A percentile compares a stretch with the other conserved stretches of the same genome.
phyloP scores from a whole-genome alignment of 768 basidiomycete genomes.

The Mycena amicta region DNA sequence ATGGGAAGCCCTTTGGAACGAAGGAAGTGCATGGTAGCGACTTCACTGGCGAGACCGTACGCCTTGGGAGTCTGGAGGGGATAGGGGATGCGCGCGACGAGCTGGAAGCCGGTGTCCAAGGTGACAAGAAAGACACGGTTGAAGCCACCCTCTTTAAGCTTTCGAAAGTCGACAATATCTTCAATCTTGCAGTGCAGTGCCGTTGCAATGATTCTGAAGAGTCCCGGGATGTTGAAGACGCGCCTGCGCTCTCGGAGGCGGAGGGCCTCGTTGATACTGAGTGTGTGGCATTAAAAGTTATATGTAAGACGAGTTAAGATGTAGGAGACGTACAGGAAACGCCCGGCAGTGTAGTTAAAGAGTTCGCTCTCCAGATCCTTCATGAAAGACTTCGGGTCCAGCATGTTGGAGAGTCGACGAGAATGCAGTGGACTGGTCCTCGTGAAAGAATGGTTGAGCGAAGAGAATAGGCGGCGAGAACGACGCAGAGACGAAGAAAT shows the following conservation, averaged over 20 bases:
- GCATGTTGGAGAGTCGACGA: slow-evolving; percentile 23
- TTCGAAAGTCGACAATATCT: slow-evolving; percentile 15
- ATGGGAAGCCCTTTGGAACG: slow-evolving; percentile 32
- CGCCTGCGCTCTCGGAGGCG: slow-evolving; percentile 39
- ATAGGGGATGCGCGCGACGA: slow-evolving; percentile 40
- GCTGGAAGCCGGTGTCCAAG: slow-evolving; percentile 33
- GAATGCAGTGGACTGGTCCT: slow-evolving; percentile 23
- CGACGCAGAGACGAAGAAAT: not conserved
- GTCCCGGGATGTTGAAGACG: slow-evolving; percentile 33
- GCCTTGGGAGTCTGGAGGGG: slow-evolving; percentile 29
- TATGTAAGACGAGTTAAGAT: slow-evolving; percentile 30
- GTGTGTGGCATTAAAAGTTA: slow-evolving; percentile 15
- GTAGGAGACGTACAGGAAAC: slow-evolving; percentile 39
- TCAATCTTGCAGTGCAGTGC: slow-evolving; percentile 32
- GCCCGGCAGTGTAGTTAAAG: slow-evolving; percentile 40
- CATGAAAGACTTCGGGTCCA: slow-evolving; percentile 28
- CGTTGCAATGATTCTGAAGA: slow-evolving; percentile 26
- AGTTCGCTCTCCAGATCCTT: slow-evolving; percentile 29
- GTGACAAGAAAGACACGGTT: slow-evolving; percentile 30
- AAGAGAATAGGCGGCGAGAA: slow-evolving; percentile 11
- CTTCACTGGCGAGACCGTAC: slow-evolving; percentile 38
- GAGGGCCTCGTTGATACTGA: slow-evolving; percentile 37
- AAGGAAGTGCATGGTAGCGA: slow-evolving; percentile 39
- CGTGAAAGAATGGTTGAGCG: slow-evolving; percentile 15
- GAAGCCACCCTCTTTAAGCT: not conserved